Evolutionary conservation across 2,329 filamentous ascomycete species (phyloP), one percentile per base, ranked within the genome.

Genomic region (Fusarium nematophilum): DNA sequence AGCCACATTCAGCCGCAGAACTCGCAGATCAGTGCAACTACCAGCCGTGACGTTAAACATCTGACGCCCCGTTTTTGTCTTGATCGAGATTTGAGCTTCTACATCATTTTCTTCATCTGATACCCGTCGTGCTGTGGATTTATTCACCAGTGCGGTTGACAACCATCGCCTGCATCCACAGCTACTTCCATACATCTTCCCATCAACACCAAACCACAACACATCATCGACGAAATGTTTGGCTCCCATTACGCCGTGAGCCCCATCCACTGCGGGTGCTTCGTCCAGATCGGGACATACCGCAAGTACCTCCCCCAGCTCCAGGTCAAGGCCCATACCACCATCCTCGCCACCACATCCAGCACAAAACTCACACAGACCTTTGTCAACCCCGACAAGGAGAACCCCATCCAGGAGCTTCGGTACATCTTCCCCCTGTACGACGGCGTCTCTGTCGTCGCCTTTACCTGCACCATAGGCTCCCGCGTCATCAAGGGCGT

Each of bases 351-450:
- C 3, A 83, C 81, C 2, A 82, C 76, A 13, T 80, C 79, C 2
- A 74, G 78, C 23, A 83, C 80, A 9, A 74, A 73, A 1, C 73
- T 84, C 34, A 81, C 74, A 0, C 81, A 91, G 71, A 86, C 77
- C 0, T 92, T 90, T 63, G 71, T 79, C 64, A 91, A 91, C 59
- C 81, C 85, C 0, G 78, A 79, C 2, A 40, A 56, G 13, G 34
- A 58, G 0, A 26, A 37, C 0, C 5, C 59, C 1, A 60, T 75
- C 11, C 60, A 73, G 9, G 74, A 91, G 67, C 81, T 86, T 13
- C 78, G 79, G 11, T 93, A 93, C 70, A 81, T 82, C 0, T 92
- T 93, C 59, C 90, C 90, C 0, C 78, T 93, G 0, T 90, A 89
- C 60, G 88, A 91, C 67, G 89, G 90, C 9, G 86, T 90, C 13